phyloP scores from a whole-genome alignment of 192 early-diverging fungal genomes.

The Helicostylum pulchrum region DNA sequence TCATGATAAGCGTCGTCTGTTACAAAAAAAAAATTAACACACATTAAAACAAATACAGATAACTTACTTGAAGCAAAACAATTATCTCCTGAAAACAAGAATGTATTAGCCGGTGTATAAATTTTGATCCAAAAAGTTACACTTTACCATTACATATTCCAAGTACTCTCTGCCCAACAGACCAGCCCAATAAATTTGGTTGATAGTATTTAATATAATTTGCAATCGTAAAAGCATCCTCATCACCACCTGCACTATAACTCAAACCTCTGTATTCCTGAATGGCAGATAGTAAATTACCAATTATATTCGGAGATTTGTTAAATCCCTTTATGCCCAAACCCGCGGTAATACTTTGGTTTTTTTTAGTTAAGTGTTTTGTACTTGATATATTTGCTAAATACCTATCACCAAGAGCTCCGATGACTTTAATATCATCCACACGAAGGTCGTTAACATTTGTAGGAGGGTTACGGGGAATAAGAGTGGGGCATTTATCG shows the following conservation, averaged over 20 bases:
- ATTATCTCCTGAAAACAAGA: too few species aligned
- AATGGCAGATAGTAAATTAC: constrained; percentile 12
- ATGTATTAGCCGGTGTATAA: too few species aligned
- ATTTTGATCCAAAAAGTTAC: too few species aligned
- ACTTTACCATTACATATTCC: too few species aligned
- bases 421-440: constrained; percentile 56
- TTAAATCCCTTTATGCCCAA: constrained; percentile 42
- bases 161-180: too few species aligned
- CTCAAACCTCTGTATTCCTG: constrained; percentile 48
- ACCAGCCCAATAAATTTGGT: background rate
- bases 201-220: constrained; percentile 45
- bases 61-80: too few species aligned
- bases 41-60: too few species aligned
- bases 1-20: too few species aligned
- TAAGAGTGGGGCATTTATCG: constrained; percentile 38
- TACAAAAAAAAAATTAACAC: too few species aligned
- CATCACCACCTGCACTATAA: constrained; percentile 54
- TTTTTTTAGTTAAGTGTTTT: too few species aligned
- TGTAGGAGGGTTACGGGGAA: constrained; percentile 29
- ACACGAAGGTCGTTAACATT: constrained; percentile 48
- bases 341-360: constrained; percentile 47
- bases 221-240: constrained; percentile 38
- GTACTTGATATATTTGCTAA: background rate
- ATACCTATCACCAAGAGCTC: constrained; percentile 51
- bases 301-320: background rate